Evolutionary conservation across 2,329 filamentous ascomycete genomes (phyloP).

Genomic region (Tolypocladium inflatum): DNA sequence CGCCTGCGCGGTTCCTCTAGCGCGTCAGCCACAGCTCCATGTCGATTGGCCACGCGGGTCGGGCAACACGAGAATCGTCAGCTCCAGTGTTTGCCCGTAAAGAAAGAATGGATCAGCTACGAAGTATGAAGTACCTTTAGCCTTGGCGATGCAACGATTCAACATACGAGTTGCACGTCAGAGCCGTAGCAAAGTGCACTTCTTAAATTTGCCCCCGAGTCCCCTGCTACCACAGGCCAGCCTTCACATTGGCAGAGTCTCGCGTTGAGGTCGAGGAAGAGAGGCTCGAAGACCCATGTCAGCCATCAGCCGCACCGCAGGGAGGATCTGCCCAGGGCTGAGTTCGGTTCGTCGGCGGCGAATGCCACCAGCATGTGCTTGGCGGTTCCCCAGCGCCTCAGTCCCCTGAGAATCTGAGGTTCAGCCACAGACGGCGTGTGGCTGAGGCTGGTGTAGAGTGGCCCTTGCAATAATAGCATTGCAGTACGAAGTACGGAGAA

Average conservation of each 20-base stretch:
- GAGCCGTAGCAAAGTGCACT: not conserved
- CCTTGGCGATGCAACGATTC: not conserved
- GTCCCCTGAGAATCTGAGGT: not conserved
- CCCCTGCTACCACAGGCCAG: not conserved
- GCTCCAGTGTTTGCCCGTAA: not conserved
- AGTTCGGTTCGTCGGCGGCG: not conserved
- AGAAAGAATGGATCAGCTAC: not conserved
- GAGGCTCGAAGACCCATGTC: not conserved
- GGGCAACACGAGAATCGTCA: not conserved
- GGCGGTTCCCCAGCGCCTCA: not conserved
- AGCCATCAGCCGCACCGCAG: not conserved
- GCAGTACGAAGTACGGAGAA: no score
- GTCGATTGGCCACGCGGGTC: not conserved
- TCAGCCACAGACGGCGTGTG: not conserved
- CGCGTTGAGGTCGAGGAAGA: not conserved
- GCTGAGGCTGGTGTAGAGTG: not conserved
- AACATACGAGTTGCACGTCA: no score
- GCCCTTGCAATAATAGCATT: no score
- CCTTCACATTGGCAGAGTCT: not conserved
- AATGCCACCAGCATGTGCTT: not conserved
- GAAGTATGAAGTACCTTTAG: no score
- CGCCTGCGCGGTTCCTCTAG: not conserved
- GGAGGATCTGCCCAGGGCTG: not conserved
- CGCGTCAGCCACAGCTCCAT: not conserved
- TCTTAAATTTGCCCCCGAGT: not conserved